Percentiles rank a stretch among this genome's conserved stretches.
Evolutionary conservation across 2,329 filamentous ascomycete species (phyloP).

Genomic region (Aspergillus versicolor): DNA sequence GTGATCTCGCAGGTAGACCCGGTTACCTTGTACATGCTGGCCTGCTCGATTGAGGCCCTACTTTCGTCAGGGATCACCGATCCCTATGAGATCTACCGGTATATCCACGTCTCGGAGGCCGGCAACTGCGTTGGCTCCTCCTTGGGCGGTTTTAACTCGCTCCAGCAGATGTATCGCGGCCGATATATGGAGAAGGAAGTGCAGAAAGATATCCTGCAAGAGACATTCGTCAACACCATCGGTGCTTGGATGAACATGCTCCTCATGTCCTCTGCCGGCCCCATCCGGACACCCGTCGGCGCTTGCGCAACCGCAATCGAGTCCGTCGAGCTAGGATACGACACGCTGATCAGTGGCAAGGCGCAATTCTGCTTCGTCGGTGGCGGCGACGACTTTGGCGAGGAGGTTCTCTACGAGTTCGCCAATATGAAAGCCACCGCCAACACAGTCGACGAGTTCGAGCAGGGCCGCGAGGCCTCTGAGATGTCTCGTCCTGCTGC

Average conservation of each 20-base stretch:
- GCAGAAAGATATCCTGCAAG: constrained; percentile 97
- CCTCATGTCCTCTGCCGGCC: constrained; percentile 90
- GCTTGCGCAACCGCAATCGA: constrained; percentile 97
- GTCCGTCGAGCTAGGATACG: constrained; percentile 95
- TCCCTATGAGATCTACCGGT: constrained; percentile 99
- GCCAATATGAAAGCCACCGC: constrained; percentile 99
- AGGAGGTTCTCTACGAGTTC: constrained; percentile 98
- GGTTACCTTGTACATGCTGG: constrained; percentile 90
- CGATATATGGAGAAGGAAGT: constrained; percentile 94
- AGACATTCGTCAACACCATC: constrained; percentile 99
- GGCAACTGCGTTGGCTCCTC: constrained; percentile 98
- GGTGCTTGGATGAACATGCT: constrained; percentile 99
- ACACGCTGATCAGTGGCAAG: constrained; percentile 79
- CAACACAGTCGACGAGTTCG: constrained; percentile 95
- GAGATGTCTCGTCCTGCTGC: constrained; percentile 99
- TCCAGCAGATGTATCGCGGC: constrained; percentile 97
- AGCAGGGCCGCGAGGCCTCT: constrained; percentile 86
- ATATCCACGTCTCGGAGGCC: constrained; percentile 95
- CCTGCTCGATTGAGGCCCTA: constrained; percentile 87
- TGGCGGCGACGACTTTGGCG: constrained; percentile 98
- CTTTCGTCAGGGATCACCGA: constrained; percentile 94
- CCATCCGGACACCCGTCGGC: constrained; percentile 97
- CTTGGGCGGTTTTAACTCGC: constrained; percentile 89
- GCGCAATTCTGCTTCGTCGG: constrained; percentile 95
- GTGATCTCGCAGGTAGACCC: constrained; percentile 98